These are phyloP conservation scores for Pluteus cervinus DNA, from an alignment of 768 basidiomycete species.

Conservation along the genomic window DNA sequence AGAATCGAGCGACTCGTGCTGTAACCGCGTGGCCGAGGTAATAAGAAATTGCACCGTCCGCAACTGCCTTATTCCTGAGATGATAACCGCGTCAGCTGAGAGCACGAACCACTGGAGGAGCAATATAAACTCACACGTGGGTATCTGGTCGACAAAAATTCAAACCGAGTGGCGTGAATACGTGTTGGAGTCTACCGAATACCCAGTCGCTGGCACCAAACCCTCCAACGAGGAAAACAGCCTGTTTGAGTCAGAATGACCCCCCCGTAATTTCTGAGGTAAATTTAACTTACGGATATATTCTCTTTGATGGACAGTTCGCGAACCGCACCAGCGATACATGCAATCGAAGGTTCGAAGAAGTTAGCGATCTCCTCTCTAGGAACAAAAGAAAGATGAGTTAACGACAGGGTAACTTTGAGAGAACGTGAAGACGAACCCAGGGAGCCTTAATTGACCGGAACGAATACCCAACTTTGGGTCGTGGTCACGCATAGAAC, in stretches of 20 bases:
- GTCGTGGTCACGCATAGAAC: constrained; percentile 32
- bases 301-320: no score
- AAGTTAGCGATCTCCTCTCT: constrained; percentile 13
- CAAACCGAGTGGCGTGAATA: constrained; percentile 23
- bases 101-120: background rate
- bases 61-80: constrained; percentile 13
- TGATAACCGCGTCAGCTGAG: background rate
- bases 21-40: constrained; percentile 12
- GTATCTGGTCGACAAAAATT: constrained; percentile 32
- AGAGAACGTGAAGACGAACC: constrained; percentile 12
- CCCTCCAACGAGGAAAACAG: constrained; percentile 37
- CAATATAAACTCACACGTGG: constrained; percentile 28
- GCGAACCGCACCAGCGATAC: constrained; percentile 8
- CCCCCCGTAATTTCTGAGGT: no score
- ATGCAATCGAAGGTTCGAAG: constrained; percentile 13
- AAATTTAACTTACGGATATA: no score
- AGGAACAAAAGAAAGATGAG: background rate
- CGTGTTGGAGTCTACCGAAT: constrained; percentile 24
- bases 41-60: constrained; percentile 15
- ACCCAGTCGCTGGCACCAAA: constrained; percentile 42
- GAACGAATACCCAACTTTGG: constrained; percentile 24
- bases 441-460: constrained; percentile 32
- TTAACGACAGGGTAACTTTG: background rate
- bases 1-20: constrained; percentile 9
- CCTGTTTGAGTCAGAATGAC: constrained; percentile 7